Conservation (phyloP, 768 basidiomycete species). For the Russula ochroleuca region DNA sequence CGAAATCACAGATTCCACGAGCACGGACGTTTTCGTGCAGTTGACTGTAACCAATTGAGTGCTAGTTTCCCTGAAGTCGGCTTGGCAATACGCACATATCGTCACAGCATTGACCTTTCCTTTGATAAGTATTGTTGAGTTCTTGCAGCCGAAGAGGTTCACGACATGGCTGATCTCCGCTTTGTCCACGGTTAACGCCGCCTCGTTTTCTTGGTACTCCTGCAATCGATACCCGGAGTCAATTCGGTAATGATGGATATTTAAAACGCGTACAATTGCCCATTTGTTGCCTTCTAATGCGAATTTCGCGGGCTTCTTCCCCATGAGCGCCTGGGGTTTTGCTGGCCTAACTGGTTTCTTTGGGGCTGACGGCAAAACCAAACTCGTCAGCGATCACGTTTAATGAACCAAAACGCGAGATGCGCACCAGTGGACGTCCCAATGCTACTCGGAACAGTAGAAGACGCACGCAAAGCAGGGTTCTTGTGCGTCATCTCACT, state of each 20-base stretch:
- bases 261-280: slow-evolving; percentile 61
- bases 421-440: slow-evolving; percentile 26
- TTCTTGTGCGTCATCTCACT: slow-evolving; percentile 99
- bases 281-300: slow-evolving; percentile 91
- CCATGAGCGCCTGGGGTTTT: slow-evolving; percentile 77
- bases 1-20: slow-evolving; percentile 92
- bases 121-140: slow-evolving; percentile 72
- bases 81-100: slow-evolving; percentile 51
- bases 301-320: slow-evolving; percentile 91
- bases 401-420: background rate
- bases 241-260: background rate
- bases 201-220: slow-evolving; percentile 91
- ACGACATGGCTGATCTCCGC: slow-evolving; percentile 77
- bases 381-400: background rate
- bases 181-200: slow-evolving; percentile 64
- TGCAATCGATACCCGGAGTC: slow-evolving; percentile 32
- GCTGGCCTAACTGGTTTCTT: slow-evolving; percentile 76
- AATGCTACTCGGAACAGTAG: slow-evolving; percentile 45
- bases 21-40: slow-evolving; percentile 80
- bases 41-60: slow-evolving; percentile 53
- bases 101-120: slow-evolving; percentile 96
- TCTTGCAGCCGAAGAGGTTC: slow-evolving; percentile 89
- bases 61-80: background rate
- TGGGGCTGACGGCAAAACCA: slow-evolving; percentile 21
- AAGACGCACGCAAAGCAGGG: slow-evolving; percentile 64